Conservation (phyloP, 2,329 filamentous ascomycete species). For the Cryphonectria parasitica region DNA sequence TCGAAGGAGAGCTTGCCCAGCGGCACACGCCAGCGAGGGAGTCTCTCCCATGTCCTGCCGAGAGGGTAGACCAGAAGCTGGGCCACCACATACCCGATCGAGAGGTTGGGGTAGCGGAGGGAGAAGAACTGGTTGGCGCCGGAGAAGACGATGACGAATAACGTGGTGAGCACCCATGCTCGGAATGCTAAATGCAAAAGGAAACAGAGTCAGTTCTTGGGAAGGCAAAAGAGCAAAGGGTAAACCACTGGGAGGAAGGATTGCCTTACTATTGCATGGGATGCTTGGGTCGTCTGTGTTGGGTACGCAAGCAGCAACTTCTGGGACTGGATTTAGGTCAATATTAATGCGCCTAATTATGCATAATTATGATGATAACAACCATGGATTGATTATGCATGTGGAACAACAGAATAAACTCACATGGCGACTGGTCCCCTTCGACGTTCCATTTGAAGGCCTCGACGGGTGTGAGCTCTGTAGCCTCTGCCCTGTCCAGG, state of each 20-base stretch:
- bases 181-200: conserved; percentile 34
- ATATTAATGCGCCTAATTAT: background rate
- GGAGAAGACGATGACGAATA: conserved; percentile 40
- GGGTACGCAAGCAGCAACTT: conserved; percentile 42
- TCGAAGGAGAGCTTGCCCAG: conserved; percentile 34
- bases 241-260: background rate
- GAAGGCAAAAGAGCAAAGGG: background rate
- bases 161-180: conserved; percentile 37
- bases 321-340: conserved; percentile 36
- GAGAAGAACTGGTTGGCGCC: conserved; percentile 43
- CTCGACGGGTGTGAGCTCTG: conserved; percentile 40
- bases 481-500: conserved; percentile 34
- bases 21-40: conserved; percentile 36
- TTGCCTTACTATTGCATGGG: conserved; percentile 38
- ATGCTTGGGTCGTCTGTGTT: conserved; percentile 41
- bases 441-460: conserved; percentile 44
- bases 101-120: conserved; percentile 41
- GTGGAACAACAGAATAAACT: conserved; percentile 11
- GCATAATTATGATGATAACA: background rate
- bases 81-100: conserved; percentile 41
- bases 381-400: background rate
- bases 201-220: background rate
- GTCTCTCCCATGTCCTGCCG: conserved; percentile 39
- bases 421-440: conserved; percentile 43
- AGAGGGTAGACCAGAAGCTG: conserved; percentile 42